phyloP scores from a whole-genome alignment of 768 basidiomycete species.

The Rhodosporidiobolus odoratus region DNA sequence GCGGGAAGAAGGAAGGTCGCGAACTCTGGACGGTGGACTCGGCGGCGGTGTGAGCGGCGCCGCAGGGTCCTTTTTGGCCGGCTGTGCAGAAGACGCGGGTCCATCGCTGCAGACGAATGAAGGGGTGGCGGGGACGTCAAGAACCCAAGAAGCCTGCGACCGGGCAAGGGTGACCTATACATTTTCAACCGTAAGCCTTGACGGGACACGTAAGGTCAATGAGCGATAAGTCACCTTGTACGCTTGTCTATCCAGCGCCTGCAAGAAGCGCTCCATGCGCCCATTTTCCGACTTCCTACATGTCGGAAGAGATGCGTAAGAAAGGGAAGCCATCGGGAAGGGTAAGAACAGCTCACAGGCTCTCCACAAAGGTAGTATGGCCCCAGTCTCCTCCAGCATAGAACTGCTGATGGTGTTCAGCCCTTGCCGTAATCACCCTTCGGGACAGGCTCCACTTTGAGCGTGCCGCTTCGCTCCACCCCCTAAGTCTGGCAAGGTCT shows the following conservation, averaged over 20 bases:
- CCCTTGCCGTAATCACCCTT: conserved; percentile 26
- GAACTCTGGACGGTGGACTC: conserved; percentile 9
- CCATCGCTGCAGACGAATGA: conserved; percentile 31
- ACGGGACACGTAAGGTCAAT: too few relatives aligned
- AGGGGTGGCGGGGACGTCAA: conserved; percentile 2
- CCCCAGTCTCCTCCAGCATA: conserved; percentile 35
- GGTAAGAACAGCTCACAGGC: conserved; percentile 1
- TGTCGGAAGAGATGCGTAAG: background rate
- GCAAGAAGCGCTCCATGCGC: conserved; percentile 19
- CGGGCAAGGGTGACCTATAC: conserved; percentile 28
- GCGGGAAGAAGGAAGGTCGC: background rate
- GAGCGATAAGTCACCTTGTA: conserved; percentile 7
- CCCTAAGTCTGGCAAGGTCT: conserved; percentile 3
- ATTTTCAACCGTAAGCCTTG: too few relatives aligned
- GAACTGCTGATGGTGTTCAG: conserved; percentile 36
- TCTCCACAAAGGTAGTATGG: conserved; percentile 24
- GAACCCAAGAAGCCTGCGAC: conserved; percentile 33
- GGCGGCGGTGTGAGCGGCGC: conserved; percentile 22
- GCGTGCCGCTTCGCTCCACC: conserved; percentile 15
- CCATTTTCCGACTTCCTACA: conserved; percentile 14
- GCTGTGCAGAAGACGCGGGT: background rate
- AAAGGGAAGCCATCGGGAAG: background rate
- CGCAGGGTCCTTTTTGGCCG: background rate
- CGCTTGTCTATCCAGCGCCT: conserved; percentile 20
- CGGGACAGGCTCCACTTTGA: conserved; percentile 18